Evolutionary conservation across 2,329 filamentous ascomycete species (phyloP), one percentile per base, ranked within the genome.

Genomic region (Thelonectria blattea): DNA sequence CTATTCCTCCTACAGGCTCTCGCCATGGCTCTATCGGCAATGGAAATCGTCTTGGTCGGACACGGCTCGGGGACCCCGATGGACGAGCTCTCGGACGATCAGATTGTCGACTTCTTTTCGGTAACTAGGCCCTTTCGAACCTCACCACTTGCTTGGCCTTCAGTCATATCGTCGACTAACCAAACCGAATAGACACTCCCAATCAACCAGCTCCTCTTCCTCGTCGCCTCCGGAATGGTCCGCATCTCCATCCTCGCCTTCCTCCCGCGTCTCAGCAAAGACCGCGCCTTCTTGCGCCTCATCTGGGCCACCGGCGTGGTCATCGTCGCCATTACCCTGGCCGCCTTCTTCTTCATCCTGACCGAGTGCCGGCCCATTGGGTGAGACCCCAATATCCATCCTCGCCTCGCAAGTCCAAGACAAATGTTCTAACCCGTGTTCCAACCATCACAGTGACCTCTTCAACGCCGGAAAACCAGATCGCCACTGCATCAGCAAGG

Each of bases 161-260:
- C n/a, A n/a, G n/a, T n/a, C n/a, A n/a, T n/a, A n/a, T 37, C 17
- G 6, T 42, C 22, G 10, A 18, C 18, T 41, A 27, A 46, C 45
- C 6, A 17, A 14, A 15, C 9, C 7, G 4, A 6, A 12, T 20
- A 62, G 56, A 54, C 51, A 5, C 18, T 70, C 17, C 66, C 68
- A 5, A 39, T 68, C 27, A 63, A 60, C 12, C 56, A 65, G 15
- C 46, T 70, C 6, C 27, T 70, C 20, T 70, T 68, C 51, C 57
- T 70, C 41, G 15, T 60, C n/a, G 55, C 60, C 1, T 54, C 50
- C 8, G 67, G 68, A 5, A 62, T 70, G 56, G 68, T 68, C 24
- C 63, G 66, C 30, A 49, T 70, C 9, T 70, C 68, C 4, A 67
- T 70, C 24, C 42, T 70, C 17, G 52, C 61, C 17, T 70, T 56